Evolutionary conservation across 2,329 filamentous ascomycete species (phyloP).

Genomic region (Fusarium sp.): DNA sequence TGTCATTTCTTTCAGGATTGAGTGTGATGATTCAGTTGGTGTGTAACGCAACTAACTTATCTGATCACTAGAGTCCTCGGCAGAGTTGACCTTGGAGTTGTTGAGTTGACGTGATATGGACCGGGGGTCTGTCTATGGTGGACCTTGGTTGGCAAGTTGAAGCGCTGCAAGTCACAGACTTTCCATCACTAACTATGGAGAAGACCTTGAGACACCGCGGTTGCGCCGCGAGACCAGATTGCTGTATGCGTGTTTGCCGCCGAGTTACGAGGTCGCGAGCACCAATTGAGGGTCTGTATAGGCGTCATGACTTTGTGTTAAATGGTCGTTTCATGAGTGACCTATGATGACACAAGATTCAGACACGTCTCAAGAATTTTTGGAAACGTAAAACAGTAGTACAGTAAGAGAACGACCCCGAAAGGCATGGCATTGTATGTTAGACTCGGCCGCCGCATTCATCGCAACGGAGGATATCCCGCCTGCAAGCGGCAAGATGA

Average conservation of each 20-base stretch:
- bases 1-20: slow-evolving; percentile 2
- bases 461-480: slow-evolving; percentile 34
- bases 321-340: neutral
- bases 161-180: slow-evolving; percentile 30
- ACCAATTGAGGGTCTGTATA: neutral
- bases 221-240: slow-evolving; percentile 34
- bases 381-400: neutral
- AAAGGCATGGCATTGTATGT: neutral
- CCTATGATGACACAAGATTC: neutral
- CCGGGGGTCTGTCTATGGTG: slow-evolving; percentile 17
- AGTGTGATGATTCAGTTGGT: neutral
- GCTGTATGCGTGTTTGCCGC: slow-evolving; percentile 25
- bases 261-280: slow-evolving; percentile 1
- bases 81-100: slow-evolving; percentile 28
- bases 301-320: neutral
- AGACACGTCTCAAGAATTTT: slow-evolving; percentile 4
- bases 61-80: slow-evolving; percentile 24
- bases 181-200: slow-evolving; percentile 30
- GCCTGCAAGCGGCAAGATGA: slow-evolving; percentile 41
- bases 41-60: neutral
- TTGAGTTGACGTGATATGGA: slow-evolving; percentile 30
- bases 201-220: slow-evolving; percentile 35
- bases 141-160: slow-evolving; percentile 32
- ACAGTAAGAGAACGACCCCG: neutral
- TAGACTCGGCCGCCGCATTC: slow-evolving; percentile 7